A percentile compares a stretch with the other conserved stretches of the same genome.
These are phyloP conservation scores for Sclerotinia glacialis DNA, from an alignment of 2,329 filamentous ascomycete genomes.

Conservation along the genomic window DNA sequence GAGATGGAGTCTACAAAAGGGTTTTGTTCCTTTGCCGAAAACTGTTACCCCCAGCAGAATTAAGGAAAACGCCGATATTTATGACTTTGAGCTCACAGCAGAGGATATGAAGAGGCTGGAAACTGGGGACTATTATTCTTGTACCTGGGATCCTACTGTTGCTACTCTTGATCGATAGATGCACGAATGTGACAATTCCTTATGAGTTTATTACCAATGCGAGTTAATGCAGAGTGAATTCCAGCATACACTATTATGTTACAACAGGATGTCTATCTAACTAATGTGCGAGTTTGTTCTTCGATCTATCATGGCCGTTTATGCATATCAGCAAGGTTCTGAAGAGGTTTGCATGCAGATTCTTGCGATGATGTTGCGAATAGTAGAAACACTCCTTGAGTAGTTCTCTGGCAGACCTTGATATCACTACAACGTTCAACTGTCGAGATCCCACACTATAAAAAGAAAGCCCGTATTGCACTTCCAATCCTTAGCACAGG, in stretches of 20 bases:
- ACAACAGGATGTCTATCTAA: neutral
- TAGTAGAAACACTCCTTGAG: neutral
- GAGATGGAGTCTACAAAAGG: constrained; percentile 80
- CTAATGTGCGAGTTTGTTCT: neutral
- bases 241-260: neutral
- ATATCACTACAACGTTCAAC: neutral
- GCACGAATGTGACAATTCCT: neutral
- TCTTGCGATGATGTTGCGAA: neutral
- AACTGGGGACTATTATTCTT: constrained; percentile 52
- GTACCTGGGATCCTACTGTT: constrained; percentile 56
- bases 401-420: neutral
- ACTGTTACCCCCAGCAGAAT: constrained; percentile 67
- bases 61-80: constrained; percentile 57
- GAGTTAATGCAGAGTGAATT: too few relatives aligned
- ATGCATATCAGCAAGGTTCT: neutral
- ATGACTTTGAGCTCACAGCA: constrained; percentile 54
- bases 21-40: constrained; percentile 70
- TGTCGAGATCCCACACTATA: neutral
- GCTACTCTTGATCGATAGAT: constrained; percentile 45
- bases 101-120: constrained; percentile 52
- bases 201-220: neutral
- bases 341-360: neutral
- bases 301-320: neutral
- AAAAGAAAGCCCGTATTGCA: neutral
- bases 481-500: neutral